A percentile compares a stretch with the other conserved stretches of the same genome.
These are phyloP conservation scores for Musa balbisiana DNA, from an alignment of 202 grass and related monocot species.

Conservation along the genomic window DNA sequence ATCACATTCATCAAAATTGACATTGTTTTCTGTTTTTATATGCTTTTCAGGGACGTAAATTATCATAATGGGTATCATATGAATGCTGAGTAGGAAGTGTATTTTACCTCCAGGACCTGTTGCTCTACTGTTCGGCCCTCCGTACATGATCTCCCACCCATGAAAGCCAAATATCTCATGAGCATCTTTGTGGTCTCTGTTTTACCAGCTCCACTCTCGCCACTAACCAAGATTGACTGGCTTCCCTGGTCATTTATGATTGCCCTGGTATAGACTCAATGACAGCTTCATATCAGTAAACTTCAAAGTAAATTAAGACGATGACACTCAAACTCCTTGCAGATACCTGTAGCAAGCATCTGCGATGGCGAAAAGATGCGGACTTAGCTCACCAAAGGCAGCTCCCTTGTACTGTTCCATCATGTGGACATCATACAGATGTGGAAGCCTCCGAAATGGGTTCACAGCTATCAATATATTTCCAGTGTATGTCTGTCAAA, in stretches of 20 bases:
- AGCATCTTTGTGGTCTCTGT: constrained; percentile 98
- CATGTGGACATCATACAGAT: constrained; percentile 84
- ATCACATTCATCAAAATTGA: constrained; percentile 4
- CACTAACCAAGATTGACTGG: constrained; percentile 86
- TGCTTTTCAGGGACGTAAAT: background rate
- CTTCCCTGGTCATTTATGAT: constrained; percentile 90
- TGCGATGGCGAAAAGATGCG: constrained; percentile 77
- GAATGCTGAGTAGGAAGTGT: constrained; percentile 4
- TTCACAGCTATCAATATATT: constrained; percentile 98
- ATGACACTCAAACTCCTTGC: background rate
- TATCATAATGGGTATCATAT: background rate
- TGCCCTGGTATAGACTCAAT: constrained; percentile 33
- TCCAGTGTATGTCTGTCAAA: constrained; percentile 80
- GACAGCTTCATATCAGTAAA: background rate
- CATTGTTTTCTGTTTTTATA: background rate
- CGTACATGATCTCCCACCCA: constrained; percentile 74
- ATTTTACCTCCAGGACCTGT: constrained; percentile 78
- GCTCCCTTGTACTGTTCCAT: constrained; percentile 98
- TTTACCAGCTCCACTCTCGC: constrained; percentile 93
- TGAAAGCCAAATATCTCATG: constrained; percentile 96
- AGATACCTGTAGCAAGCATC: constrained; percentile 82
- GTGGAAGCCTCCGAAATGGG: constrained; percentile 75
- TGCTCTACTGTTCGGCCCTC: constrained; percentile 92
- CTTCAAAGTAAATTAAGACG: background rate
- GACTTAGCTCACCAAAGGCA: constrained; percentile 81